Conservation (phyloP, 1,139 yeast genomes). For the Geotrichum phurueaensis region DNA sequence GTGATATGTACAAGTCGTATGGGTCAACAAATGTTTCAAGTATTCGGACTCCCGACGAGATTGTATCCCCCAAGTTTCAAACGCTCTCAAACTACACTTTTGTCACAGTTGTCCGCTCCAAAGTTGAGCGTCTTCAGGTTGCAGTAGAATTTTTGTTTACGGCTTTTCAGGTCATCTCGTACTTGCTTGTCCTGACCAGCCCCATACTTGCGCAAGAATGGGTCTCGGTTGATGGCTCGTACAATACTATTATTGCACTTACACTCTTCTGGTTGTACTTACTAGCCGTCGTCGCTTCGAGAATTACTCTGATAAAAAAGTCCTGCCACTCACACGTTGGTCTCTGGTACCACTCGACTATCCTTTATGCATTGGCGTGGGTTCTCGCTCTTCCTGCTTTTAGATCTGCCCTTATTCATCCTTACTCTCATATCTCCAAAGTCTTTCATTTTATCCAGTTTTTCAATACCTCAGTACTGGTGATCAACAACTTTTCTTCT, state of each 20-base stretch:
- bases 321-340: slow-evolving; percentile 40
- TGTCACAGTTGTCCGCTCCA: slow-evolving; percentile 29
- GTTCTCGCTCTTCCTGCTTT: slow-evolving; percentile 50
- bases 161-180: slow-evolving; percentile 24
- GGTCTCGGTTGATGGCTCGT: slow-evolving; percentile 28
- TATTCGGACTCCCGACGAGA: slow-evolving; percentile 18
- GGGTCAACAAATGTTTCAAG: slow-evolving; percentile 20
- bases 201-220: slow-evolving; percentile 39
- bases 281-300: slow-evolving; percentile 41
- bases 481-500: slow-evolving; percentile 55
- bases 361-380: slow-evolving; percentile 51
- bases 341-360: slow-evolving; percentile 64
- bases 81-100: slow-evolving; percentile 12
- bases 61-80: slow-evolving; percentile 1
- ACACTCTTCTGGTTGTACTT: slow-evolving; percentile 53
- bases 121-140: slow-evolving; percentile 26
- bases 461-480: slow-evolving; percentile 41
- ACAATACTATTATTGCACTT: slow-evolving; percentile 39
- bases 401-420: slow-evolving; percentile 59
- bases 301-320: too few species aligned
- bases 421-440: slow-evolving; percentile 33
- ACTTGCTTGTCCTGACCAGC: slow-evolving; percentile 38
- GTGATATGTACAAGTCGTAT: slow-evolving; percentile 4
- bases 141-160: slow-evolving; percentile 26
- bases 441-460: slow-evolving; percentile 33